A percentile compares a stretch with the other conserved stretches of the same genome.
These are phyloP conservation scores for Inga leiocalycina DNA, from an alignment of 306 rosid species.

Conservation along the genomic window DNA sequence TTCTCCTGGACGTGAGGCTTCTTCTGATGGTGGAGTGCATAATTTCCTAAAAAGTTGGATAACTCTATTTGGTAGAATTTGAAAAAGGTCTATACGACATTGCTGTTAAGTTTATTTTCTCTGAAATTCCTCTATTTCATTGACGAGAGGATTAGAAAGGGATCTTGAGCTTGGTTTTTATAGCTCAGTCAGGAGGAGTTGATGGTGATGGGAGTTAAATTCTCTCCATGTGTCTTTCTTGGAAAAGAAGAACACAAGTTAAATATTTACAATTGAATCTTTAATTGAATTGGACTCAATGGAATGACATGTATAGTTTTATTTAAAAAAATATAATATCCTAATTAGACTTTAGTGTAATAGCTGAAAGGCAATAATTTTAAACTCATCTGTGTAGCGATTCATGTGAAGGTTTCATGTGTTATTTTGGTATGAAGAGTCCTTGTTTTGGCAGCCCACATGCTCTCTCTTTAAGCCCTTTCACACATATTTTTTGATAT, in stretches of 20 bases:
- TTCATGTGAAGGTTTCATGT: too few relatives aligned
- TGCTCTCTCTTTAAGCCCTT: too few relatives aligned
- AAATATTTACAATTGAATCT: too few relatives aligned
- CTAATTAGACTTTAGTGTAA: too few relatives aligned
- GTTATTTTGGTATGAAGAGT: too few relatives aligned
- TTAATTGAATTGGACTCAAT: too few relatives aligned
- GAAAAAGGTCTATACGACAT: constrained; percentile 39
- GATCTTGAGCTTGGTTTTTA: background rate
- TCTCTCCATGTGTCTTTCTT: background rate
- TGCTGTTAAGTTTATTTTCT: constrained; percentile 49
- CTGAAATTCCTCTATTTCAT: constrained; percentile 73
- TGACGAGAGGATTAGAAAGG: background rate
- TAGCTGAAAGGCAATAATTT: too few relatives aligned
- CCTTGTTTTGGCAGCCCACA: too few relatives aligned
- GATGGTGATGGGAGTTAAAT: background rate
- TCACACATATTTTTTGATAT: too few relatives aligned
- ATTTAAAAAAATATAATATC: too few relatives aligned
- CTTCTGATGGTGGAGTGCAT: constrained; percentile 29
- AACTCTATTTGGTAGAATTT: constrained; percentile 26
- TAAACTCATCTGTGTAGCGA: too few relatives aligned
- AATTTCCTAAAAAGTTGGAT: constrained; percentile 65
- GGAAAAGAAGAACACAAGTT: background rate
- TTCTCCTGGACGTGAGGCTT: constrained; percentile 41
- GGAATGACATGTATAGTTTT: too few relatives aligned
- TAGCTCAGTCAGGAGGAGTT: background rate